Percentiles rank a stretch among this genome's conserved stretches.
These are phyloP conservation scores for Dothidotthia symphoricarpi DNA, from an alignment of 2,329 filamentous ascomycete genomes.

Conservation along the genomic window DNA sequence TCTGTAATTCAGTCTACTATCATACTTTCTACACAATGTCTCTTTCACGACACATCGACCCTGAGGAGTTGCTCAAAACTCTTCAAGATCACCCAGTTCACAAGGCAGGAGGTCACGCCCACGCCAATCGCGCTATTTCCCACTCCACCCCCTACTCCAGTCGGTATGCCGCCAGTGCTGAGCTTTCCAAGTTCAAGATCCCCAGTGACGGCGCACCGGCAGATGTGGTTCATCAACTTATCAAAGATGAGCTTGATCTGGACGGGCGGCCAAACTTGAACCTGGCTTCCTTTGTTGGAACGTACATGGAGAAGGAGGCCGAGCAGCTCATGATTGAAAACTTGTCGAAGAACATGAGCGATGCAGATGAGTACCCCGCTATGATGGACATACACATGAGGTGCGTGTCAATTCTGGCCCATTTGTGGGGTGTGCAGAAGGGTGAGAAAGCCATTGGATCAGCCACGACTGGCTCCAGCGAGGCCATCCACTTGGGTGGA, in stretches of 20 bases:
- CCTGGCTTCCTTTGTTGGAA: conserved; percentile 66
- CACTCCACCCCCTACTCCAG: conserved; percentile 59
- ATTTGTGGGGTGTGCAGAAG: conserved; percentile 63
- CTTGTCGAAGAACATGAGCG: conserved; percentile 68
- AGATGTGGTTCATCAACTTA: conserved; percentile 64
- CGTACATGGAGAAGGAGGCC: conserved; percentile 68
- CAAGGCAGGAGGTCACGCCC: conserved; percentile 38
- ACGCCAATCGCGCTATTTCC: conserved; percentile 40
- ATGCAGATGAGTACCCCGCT: conserved; percentile 54
- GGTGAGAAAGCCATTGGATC: conserved; percentile 65
- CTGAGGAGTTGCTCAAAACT: conserved; percentile 53
- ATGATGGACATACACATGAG: conserved; percentile 59
- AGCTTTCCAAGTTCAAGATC: conserved; percentile 61
- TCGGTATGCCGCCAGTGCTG: conserved; percentile 54
- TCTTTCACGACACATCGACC: conserved; percentile 54
- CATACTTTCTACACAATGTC: conserved; percentile 42
- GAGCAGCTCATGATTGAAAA: conserved; percentile 66
- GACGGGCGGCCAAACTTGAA: conserved; percentile 62
- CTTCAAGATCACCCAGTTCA: conserved; percentile 50
- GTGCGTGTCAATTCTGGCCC: conserved; percentile 66
- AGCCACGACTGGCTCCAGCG: conserved; percentile 68
- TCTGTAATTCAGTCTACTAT: background rate
- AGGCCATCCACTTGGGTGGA: conserved; percentile 69
- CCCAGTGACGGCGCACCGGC: conserved; percentile 58
- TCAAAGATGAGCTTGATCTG: conserved; percentile 45